These are phyloP conservation scores for Aureoboletus auriporus DNA, from an alignment of 768 basidiomycete genomes.

Conservation along the genomic window DNA sequence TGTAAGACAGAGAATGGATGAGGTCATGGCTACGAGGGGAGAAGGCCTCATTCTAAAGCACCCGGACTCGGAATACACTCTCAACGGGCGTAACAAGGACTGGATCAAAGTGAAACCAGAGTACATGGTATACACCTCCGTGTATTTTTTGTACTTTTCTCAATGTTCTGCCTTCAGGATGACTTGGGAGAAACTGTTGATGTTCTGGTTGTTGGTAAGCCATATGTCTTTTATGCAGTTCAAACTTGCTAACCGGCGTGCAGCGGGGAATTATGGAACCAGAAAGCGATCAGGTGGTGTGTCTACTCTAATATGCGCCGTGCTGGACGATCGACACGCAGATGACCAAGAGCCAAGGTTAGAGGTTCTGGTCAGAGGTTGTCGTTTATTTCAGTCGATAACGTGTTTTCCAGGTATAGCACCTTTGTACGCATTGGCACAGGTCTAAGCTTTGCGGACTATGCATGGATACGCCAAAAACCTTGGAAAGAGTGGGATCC, in stretches of 20 bases:
- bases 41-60: constrained; percentile 95
- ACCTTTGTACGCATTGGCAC: constrained; percentile 89
- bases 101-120: constrained; percentile 97
- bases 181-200: constrained; percentile 93
- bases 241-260: neutral
- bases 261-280: constrained; percentile 85
- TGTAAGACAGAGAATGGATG: constrained; percentile 74
- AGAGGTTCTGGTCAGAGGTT: constrained; percentile 7
- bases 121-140: constrained; percentile 58
- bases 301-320: constrained; percentile 86
- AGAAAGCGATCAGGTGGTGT: constrained; percentile 86
- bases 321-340: constrained; percentile 66
- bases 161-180: constrained; percentile 45
- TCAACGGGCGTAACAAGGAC: constrained; percentile 84
- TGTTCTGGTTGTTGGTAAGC: constrained; percentile 80
- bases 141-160: neutral
- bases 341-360: constrained; percentile 61
- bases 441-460: constrained; percentile 83
- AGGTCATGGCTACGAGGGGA: constrained; percentile 79
- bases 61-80: constrained; percentile 68
- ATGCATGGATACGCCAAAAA: constrained; percentile 75
- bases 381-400: neutral
- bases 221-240: neutral
- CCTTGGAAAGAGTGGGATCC: constrained; percentile 83
- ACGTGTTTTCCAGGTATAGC: constrained; percentile 55